A percentile compares a stretch with the other conserved stretches of the same genome.
Conservation (phyloP, 2,329 filamentous ascomycete genomes). For the Ophiocordyceps unilateralis region DNA sequence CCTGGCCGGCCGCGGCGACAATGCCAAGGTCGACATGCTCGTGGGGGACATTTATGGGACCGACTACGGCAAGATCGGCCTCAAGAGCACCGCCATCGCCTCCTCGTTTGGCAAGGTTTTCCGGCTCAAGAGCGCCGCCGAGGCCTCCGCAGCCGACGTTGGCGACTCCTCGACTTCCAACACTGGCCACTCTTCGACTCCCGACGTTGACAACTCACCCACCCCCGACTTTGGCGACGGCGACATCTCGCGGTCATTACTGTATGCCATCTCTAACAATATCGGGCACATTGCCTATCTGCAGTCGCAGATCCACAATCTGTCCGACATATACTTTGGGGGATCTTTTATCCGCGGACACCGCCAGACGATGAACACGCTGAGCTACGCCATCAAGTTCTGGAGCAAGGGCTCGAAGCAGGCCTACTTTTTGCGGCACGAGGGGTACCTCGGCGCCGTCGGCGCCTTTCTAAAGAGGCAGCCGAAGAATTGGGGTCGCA, state of each 20-base stretch:
- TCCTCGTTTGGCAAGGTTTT: conserved; percentile 96
- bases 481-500: conserved; percentile 77
- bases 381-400: conserved; percentile 93
- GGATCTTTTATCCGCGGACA: conserved; percentile 94
- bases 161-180: no score
- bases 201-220: conserved; percentile 47
- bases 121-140: conserved; percentile 73
- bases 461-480: conserved; percentile 88
- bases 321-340: conserved; percentile 92
- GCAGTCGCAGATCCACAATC: conserved; percentile 85
- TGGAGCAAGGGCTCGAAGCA: conserved; percentile 91
- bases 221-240: conserved; percentile 46
- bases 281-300: conserved; percentile 95
- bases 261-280: conserved; percentile 95
- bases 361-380: conserved; percentile 91
- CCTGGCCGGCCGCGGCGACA: conserved; percentile 81
- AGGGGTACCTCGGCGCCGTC: conserved; percentile 87
- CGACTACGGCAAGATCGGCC: conserved; percentile 87
- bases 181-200: no score
- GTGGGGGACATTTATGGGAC: conserved; percentile 96
- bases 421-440: conserved; percentile 88
- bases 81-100: conserved; percentile 91
- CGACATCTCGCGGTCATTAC: conserved; percentile 77
- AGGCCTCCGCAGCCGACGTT: conserved; percentile 55
- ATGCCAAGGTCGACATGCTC: conserved; percentile 84